Conservation (phyloP, 2,329 filamentous ascomycete species). For the Colletotrichum sp. region DNA sequence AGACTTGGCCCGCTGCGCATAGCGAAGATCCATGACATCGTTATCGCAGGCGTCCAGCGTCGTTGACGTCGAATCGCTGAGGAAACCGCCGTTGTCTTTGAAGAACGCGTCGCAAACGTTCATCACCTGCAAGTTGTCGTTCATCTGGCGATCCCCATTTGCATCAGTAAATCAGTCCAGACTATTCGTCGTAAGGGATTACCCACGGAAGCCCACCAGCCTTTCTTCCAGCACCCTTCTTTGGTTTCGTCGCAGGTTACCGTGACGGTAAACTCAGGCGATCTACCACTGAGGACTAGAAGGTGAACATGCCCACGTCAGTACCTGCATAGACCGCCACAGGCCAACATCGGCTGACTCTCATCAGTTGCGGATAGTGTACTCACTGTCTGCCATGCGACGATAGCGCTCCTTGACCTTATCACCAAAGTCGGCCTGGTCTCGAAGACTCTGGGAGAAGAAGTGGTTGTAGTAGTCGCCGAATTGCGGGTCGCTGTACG, state of each 20-base stretch:
- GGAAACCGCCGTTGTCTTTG: background rate
- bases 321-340: background rate
- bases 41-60: background rate
- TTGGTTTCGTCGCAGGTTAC: background rate
- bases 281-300: background rate
- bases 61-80: background rate
- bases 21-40: background rate
- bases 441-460: background rate
- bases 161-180: background rate
- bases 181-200: background rate
- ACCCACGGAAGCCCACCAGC: background rate
- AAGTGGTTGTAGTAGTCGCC: background rate
- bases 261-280: background rate
- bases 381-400: background rate
- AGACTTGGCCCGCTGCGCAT: background rate
- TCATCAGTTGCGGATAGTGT: background rate
- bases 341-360: background rate
- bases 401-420: background rate
- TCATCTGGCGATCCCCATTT: background rate
- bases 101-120: background rate
- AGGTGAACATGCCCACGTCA: background rate
- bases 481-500: background rate
- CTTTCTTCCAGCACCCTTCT: background rate
- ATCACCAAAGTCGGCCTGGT: background rate
- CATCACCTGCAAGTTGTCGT: background rate